Conservation (phyloP, 371 early-diverging fungal species). For the Haplosporangium sp. region DNA sequence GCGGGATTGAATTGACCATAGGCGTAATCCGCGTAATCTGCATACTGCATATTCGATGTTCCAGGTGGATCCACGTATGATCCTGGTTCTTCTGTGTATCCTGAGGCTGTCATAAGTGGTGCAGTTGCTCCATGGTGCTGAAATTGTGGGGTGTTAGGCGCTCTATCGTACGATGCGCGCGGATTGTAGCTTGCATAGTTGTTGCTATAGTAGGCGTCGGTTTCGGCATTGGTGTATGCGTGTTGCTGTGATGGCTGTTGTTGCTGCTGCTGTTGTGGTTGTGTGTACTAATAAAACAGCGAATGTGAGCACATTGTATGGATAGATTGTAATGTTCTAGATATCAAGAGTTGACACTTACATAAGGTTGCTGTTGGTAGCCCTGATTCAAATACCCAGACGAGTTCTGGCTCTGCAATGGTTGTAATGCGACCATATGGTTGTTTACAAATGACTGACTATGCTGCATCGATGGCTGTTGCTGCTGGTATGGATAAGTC, state of each 20-base stretch:
- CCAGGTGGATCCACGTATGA: conserved; percentile 11
- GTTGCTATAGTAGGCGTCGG: conserved; percentile 25
- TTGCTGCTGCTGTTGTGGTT: conserved; percentile 3
- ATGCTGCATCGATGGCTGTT: conserved; percentile 4
- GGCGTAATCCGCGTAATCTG: conserved; percentile 9
- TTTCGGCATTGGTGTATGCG: conserved; percentile 2
- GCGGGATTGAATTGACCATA: conserved; percentile 23
- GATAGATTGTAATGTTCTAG: too few relatives aligned
- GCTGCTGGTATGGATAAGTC: conserved; percentile 18
- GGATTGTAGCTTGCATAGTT: conserved; percentile 23
- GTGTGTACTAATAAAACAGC: neutral
- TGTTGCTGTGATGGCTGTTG: neutral
- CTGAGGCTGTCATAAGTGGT: conserved; percentile 1
- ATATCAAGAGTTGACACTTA: too few relatives aligned
- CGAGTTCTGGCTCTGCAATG: conserved; percentile 8
- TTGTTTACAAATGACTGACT: conserved; percentile 17
- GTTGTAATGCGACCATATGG: conserved; percentile 11
- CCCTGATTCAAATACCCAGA: conserved; percentile 19
- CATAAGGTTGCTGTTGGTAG: conserved; percentile 8
- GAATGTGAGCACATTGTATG: too few relatives aligned
- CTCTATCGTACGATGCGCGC: conserved; percentile 16
- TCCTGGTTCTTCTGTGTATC: conserved; percentile 31
- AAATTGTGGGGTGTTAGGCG: neutral
- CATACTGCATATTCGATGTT: conserved; percentile 2
- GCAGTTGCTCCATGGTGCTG: conserved; percentile 3